Evolutionary conservation across 768 basidiomycete genomes (phyloP).

Genomic region (Aureoboletus auriporus): DNA sequence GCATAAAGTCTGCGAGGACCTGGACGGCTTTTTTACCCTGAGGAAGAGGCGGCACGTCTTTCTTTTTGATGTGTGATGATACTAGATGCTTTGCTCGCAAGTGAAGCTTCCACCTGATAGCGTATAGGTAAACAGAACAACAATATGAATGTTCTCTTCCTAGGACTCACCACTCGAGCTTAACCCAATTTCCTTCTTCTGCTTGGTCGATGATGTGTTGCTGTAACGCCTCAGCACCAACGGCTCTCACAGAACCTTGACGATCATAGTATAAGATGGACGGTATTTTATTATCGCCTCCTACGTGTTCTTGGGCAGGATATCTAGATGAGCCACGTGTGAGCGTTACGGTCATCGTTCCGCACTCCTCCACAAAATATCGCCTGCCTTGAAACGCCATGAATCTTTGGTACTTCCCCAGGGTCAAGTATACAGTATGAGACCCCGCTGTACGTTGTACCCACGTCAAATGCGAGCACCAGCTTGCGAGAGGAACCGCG

Average conservation of each 20-base stretch:
- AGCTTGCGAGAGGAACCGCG: constrained; percentile 37
- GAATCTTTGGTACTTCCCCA: constrained; percentile 29
- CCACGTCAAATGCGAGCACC: constrained; percentile 42
- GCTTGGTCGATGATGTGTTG: constrained; percentile 35
- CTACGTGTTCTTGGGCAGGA: constrained; percentile 44
- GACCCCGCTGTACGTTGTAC: constrained; percentile 42
- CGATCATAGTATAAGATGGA: constrained; percentile 45
- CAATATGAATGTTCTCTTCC: too few relatives aligned
- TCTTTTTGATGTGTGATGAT: constrained; percentile 19
- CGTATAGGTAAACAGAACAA: neutral
- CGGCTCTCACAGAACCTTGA: constrained; percentile 35
- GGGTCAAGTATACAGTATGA: constrained; percentile 35
- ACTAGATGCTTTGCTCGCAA: constrained; percentile 27
- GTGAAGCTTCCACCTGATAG: constrained; percentile 33
- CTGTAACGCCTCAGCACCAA: constrained; percentile 40
- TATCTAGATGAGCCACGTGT: constrained; percentile 28
- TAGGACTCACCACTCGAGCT: constrained; percentile 35
- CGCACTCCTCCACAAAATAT: neutral
- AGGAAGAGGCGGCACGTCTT: constrained; percentile 24
- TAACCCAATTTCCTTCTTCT: constrained; percentile 34
- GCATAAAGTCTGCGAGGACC: constrained; percentile 25
- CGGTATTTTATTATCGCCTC: constrained; percentile 46
- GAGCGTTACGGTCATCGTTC: neutral
- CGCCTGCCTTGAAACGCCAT: constrained; percentile 24
- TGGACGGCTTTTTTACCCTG: constrained; percentile 13